Evolutionary conservation across 129 eudicot genomes (phyloP), one percentile per base, ranked within the genome.

Genomic region (Artemisia annua): DNA sequence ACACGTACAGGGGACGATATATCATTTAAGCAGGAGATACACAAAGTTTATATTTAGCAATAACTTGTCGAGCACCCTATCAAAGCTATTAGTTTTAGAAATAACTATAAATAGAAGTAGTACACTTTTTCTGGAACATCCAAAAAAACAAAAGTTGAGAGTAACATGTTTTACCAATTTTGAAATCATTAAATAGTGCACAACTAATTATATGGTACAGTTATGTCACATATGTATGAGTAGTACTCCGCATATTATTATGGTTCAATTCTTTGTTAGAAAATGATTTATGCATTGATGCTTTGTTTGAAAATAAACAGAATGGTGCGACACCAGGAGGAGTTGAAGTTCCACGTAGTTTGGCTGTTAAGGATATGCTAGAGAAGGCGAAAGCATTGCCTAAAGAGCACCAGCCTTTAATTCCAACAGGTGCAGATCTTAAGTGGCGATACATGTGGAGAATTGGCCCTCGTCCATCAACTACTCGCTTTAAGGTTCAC

Each of bases 401-500:
- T 5, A 63, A 77, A 71, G 96, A 88, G 78, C 80, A 50, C 77
- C 86, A 83, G 18, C 90, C 97, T 2, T 53, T 75, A 16, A 80
- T 82, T 73, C 96, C 97, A 19, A 44, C 75, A 7, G 97, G 92
- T 26, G 88, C 97, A 61, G 97, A 91, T 76, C 96, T 87, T 15
- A 91, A 91, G 81, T 91, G 97, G 97, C 88, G 96, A 44, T 91
- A 91, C 83, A 91, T 91, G 97, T 91, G 97, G 97, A 84, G 97
- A 77, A 78, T 84, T 80, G 97, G 97, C 75, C 85, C 97, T 52
- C 85, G 90, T 48, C 97, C 97, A 66, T 72, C 83, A 35, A 68
- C 74, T 12, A 91, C 97, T 74, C 83, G 78, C 48, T 91, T 91
- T 81, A 78, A 86, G 97, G 97, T 90, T 69, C 59, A 17, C 17